Base-by-base conservation (phyloP, 2,329 filamentous ascomycete genomes). In the Fusarium stilboides region DNA sequence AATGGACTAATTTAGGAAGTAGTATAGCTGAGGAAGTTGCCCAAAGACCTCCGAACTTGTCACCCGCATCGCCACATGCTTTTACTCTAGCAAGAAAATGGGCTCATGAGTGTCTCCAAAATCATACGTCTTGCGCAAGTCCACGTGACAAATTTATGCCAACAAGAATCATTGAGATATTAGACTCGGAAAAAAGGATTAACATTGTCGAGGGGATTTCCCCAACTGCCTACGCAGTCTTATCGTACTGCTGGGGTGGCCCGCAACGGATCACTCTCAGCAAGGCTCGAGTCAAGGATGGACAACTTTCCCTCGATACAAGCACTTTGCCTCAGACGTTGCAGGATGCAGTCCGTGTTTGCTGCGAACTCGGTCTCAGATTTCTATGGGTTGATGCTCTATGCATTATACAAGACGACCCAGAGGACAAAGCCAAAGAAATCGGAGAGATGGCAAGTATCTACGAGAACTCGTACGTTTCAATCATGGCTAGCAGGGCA, bases 311-410 rank as follows among this genome's bases (percentile, higher is more conserved):
- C 12, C 43, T 53, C n/a, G 7, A 13, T 4, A 37, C 52, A 8
- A n/a, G 13, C 12, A 12, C 40, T 26, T 22, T 46, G 1, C 52
- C 52, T 26, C 52, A 15, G 26, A 55, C 52, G 3, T n/a, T 55
- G 5, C 42, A 37, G 44, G 52, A 55, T 31, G 28, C 52, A 19
- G 33, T 46, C 19, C 52, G 15, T 28, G 37, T 43, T 46, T 55
- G 52, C 43, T 20, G 40, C 20, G 42, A 55, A 31, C 52, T 55
- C 19, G 42, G 52, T 20, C 26, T 55, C 14, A 19, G 19, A 8
- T 55, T 45, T 20, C 24, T 56, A 15, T 67, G 63, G 63, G 37
- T 59, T 7, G 63, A 67, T n/a, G 47, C 46, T 13, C 15, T 68
- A 7, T 63, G 56, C n/a, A 68, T 67, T 22, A 22, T 55, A 5